Conservation (phyloP, 768 basidiomycete genomes). For the Lentinula detonsa region DNA sequence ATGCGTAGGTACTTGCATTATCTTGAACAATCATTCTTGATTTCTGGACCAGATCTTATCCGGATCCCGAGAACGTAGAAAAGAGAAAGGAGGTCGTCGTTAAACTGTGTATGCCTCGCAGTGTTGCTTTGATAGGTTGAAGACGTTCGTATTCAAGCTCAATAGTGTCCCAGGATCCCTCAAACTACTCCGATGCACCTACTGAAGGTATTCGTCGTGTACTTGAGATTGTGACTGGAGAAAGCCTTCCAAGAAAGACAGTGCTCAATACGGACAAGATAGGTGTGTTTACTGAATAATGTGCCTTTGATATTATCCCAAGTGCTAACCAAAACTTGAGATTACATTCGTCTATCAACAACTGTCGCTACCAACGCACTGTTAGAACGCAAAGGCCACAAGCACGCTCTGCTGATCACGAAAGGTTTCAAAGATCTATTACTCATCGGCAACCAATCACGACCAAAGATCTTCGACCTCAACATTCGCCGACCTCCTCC, state of each 20-base stretch:
- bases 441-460: constrained; percentile 90
- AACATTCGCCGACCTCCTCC: constrained; percentile 77
- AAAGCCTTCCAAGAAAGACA: constrained; percentile 58
- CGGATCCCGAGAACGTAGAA: constrained; percentile 54
- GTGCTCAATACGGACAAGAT: constrained; percentile 76
- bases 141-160: not conserved
- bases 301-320: not conserved
- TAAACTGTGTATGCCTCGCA: constrained; percentile 62
- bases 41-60: constrained; percentile 51
- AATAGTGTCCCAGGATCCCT: constrained; percentile 82
- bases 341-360: constrained; percentile 88
- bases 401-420: constrained; percentile 87
- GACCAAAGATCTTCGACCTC: constrained; percentile 92
- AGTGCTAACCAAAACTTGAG: constrained; percentile 28
- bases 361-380: constrained; percentile 97
- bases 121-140: not conserved
- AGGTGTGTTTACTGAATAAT: constrained; percentile 35
- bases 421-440: constrained; percentile 89
- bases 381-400: constrained; percentile 90
- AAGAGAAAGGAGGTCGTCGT: constrained; percentile 80
- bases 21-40: not conserved
- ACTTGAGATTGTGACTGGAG: constrained; percentile 69
- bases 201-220: constrained; percentile 90
- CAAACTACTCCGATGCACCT: constrained; percentile 87
- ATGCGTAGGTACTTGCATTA: constrained; percentile 47